These are phyloP conservation scores for Wickerhamomyces sp. DNA, from an alignment of 1,139 yeast genomes.

Conservation along the genomic window DNA sequence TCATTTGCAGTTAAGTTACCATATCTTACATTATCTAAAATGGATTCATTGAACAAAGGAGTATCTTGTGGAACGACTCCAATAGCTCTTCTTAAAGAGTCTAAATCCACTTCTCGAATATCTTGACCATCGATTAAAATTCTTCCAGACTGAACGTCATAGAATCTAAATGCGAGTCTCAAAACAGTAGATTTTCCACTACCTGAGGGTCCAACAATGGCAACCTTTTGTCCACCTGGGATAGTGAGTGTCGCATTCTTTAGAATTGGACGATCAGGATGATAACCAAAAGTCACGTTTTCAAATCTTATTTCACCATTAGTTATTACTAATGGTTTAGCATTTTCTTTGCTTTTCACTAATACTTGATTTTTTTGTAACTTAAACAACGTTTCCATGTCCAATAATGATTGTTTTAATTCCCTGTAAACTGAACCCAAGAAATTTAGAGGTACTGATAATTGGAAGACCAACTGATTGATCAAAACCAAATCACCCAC, in stretches of 20 bases:
- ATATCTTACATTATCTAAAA: conserved; percentile 80
- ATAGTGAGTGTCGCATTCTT: conserved; percentile 77
- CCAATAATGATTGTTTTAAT: conserved; percentile 83
- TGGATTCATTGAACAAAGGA: conserved; percentile 89
- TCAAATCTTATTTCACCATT: conserved; percentile 81
- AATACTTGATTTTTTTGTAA: conserved; percentile 70
- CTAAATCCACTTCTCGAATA: conserved; percentile 68
- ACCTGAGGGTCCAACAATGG: conserved; percentile 94
- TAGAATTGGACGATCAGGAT: conserved; percentile 81
- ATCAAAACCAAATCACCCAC: conserved; percentile 97
- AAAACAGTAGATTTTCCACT: conserved; percentile 92
- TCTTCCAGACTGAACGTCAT: conserved; percentile 75
- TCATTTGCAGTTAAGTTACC: conserved; percentile 76
- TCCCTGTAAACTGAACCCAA: conserved; percentile 94
- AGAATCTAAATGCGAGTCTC: conserved; percentile 81
- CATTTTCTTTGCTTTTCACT: conserved; percentile 57
- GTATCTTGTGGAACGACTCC: conserved; percentile 99
- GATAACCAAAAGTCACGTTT: conserved; percentile 90
- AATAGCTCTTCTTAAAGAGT: conserved; percentile 64
- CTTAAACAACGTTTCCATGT: conserved; percentile 88
- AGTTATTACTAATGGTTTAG: conserved; percentile 48
- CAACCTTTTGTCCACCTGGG: conserved; percentile 89
- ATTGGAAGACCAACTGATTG: conserved; percentile 92
- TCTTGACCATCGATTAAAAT: conserved; percentile 90
- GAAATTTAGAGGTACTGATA: conserved; percentile 90